Percentiles rank a stretch among this genome's conserved stretches.
Evolutionary conservation across 768 basidiomycete species (phyloP).

Genomic region (Amanita jacksonii): DNA sequence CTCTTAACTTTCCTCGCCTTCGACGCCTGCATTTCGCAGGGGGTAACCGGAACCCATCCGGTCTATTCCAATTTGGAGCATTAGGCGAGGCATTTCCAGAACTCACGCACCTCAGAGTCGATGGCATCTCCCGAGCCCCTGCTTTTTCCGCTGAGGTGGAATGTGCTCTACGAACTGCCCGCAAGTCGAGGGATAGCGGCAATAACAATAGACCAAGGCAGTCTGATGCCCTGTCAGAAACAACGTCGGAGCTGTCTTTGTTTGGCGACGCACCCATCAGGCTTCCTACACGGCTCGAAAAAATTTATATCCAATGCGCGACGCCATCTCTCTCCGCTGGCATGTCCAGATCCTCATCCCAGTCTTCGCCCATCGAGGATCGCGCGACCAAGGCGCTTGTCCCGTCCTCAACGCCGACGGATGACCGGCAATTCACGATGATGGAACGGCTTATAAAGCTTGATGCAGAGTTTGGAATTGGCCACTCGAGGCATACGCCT

Average conservation of each 20-base stretch:
- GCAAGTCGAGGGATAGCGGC: background rate
- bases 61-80: conserved; percentile 29
- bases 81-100: conserved; percentile 31
- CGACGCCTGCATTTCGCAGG: conserved; percentile 30
- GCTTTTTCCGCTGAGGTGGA: conserved; percentile 33
- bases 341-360: conserved; percentile 6
- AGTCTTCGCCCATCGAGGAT: background rate
- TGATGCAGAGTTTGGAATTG: background rate
- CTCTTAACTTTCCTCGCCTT: conserved; percentile 28
- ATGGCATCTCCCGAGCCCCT: conserved; percentile 32
- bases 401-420: background rate
- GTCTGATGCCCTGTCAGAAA: background rate
- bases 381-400: background rate
- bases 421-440: background rate
- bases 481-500: background rate
- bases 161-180: conserved; percentile 17
- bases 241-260: background rate
- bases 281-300: background rate
- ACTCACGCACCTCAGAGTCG: conserved; percentile 29
- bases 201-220: background rate
- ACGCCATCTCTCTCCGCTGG: conserved; percentile 4
- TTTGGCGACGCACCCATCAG: background rate
- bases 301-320: background rate
- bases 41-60: conserved; percentile 42
- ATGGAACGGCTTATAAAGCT: background rate